A percentile compares a stretch with the other conserved stretches of the same genome.
phyloP scores from a whole-genome alignment of 352 stramenopile genomes.

The Phytophthora crassamura region DNA sequence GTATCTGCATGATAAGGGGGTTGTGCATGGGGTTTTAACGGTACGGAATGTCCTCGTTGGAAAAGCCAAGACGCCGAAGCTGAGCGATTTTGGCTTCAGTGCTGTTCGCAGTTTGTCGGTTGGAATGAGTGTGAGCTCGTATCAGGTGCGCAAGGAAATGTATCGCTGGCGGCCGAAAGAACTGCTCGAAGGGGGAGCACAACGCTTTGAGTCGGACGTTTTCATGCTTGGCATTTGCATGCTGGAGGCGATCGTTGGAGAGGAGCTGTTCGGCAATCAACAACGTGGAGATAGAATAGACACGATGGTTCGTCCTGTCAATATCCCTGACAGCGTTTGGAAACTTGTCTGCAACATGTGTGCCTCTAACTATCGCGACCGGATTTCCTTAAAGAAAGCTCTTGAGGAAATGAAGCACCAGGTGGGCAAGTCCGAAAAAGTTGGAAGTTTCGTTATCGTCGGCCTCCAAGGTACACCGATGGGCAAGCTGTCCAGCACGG shows the following conservation, averaged over 20 bases:
- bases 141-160: neutral
- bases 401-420: too few relatives aligned
- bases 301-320: too few relatives aligned
- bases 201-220: neutral
- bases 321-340: too few relatives aligned
- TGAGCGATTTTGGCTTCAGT: slow-evolving; percentile 30
- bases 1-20: slow-evolving; percentile 50
- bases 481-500: slow-evolving; percentile 1
- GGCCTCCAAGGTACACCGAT: too few relatives aligned
- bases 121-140: neutral
- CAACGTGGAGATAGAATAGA: too few relatives aligned
- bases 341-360: too few relatives aligned
- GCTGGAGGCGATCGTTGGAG: too few relatives aligned
- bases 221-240: too few relatives aligned
- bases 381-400: too few relatives aligned
- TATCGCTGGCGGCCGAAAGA: neutral
- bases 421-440: too few relatives aligned
- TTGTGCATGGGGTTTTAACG: slow-evolving; percentile 79
- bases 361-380: too few relatives aligned
- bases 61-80: slow-evolving; percentile 8
- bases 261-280: too few relatives aligned
- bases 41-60: slow-evolving; percentile 72
- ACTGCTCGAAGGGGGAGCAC: neutral
- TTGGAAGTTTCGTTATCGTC: slow-evolving; percentile 10
- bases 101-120: slow-evolving; percentile 2